These are phyloP conservation scores for Solanum phureja DNA, from an alignment of 257 asterid genomes.

Conservation along the genomic window DNA sequence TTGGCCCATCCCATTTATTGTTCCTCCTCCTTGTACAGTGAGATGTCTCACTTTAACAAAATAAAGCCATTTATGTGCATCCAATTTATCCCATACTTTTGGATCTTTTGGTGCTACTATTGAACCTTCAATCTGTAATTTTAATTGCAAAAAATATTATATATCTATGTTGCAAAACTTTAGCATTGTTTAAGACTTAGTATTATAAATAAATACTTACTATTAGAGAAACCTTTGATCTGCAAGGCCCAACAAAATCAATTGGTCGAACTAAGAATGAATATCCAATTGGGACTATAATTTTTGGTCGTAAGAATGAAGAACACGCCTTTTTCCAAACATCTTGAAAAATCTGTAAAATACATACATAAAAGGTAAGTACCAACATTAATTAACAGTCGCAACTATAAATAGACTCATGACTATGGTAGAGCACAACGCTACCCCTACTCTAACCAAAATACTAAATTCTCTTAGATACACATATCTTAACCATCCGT, in stretches of 20 bases:
- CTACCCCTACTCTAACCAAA: background rate
- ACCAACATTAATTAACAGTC: background rate
- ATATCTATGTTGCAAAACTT: background rate
- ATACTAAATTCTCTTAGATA: background rate
- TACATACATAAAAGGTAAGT: background rate
- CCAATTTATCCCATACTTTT: constrained; percentile 43
- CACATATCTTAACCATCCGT: background rate
- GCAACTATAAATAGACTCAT: background rate
- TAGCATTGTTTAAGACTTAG: background rate
- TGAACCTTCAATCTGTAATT: constrained; percentile 52
- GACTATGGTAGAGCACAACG: background rate
- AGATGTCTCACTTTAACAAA: constrained; percentile 52
- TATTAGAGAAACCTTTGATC: constrained; percentile 42
- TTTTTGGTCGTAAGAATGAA: constrained; percentile 17
- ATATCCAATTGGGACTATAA: constrained; percentile 38
- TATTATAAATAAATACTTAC: constrained; percentile 22
- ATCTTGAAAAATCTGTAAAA: constrained; percentile 39
- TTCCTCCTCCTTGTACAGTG: constrained; percentile 67
- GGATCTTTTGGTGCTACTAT: constrained; percentile 65
- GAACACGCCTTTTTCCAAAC: constrained; percentile 59
- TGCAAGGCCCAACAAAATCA: constrained; percentile 67
- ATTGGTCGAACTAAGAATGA: constrained; percentile 37
- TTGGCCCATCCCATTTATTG: constrained; percentile 54
- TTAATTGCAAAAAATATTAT: background rate
- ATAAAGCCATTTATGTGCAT: constrained; percentile 71